Evolutionary conservation across 805 yeast genomes (phyloP).

Genomic region (Debaryomyces tyrocola): DNA sequence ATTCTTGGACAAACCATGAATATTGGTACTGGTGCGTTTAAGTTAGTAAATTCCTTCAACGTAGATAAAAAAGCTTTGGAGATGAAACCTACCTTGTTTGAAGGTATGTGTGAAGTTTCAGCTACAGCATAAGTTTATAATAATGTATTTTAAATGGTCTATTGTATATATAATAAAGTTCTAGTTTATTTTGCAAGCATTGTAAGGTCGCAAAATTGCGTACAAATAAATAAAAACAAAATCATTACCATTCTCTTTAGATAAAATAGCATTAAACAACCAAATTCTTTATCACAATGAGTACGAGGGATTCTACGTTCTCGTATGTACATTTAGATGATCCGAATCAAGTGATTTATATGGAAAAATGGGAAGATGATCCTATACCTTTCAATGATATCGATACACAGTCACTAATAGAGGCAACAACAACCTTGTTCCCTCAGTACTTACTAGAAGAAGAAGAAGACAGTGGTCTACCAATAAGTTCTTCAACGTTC

Average conservation of each 20-base stretch:
- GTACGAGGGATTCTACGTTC: constrained; percentile 17
- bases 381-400: constrained; percentile 42
- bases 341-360: constrained; percentile 38
- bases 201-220: not conserved
- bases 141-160: not conserved
- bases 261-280: not conserved
- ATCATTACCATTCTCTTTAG: too few relatives aligned
- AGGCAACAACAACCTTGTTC: constrained; percentile 35
- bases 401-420: constrained; percentile 37
- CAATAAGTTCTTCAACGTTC: constrained; percentile 33
- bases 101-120: constrained; percentile 33
- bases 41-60: constrained; percentile 64
- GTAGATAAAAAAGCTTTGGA: constrained; percentile 43
- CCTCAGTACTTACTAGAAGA: constrained; percentile 40
- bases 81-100: constrained; percentile 48
- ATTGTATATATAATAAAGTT: constrained; percentile 9
- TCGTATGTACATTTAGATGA: constrained; percentile 37
- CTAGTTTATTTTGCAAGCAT: not conserved
- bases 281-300: not conserved
- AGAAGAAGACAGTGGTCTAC: constrained; percentile 40
- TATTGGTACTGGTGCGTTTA: constrained; percentile 96
- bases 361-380: constrained; percentile 43
- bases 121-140: constrained; percentile 9
- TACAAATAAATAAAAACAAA: not conserved
- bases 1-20: constrained; percentile 97